Evolutionary conservation across 2,329 filamentous ascomycete species (phyloP).

Genomic region (Aureobasidium sp.): DNA sequence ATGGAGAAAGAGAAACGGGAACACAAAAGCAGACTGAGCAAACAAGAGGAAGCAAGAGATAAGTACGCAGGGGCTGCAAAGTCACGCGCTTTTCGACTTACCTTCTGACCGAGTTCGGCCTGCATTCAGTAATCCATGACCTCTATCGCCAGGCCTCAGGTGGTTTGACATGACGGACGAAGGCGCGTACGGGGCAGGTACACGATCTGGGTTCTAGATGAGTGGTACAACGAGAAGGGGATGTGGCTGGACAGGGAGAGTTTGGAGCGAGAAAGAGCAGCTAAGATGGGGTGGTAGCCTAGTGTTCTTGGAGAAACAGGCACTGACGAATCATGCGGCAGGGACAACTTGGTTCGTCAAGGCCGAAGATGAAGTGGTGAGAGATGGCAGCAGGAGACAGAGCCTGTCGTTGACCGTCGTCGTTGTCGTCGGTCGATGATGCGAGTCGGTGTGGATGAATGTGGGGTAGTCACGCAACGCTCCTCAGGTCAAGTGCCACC

Average conservation of each 20-base stretch:
- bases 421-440: constrained; percentile 13
- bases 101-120: constrained; percentile 18
- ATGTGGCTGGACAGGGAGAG: background rate
- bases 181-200: background rate
- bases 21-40: background rate
- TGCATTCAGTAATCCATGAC: background rate
- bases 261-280: background rate
- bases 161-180: background rate
- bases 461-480: constrained; percentile 1
- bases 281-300: background rate
- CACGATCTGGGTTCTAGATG: background rate
- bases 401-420: background rate
- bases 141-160: background rate
- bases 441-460: constrained; percentile 6
- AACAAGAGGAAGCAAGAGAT: background rate
- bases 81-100: constrained; percentile 13
- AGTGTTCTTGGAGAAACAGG: constrained; percentile 3
- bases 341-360: background rate
- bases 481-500: background rate
- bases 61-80: background rate
- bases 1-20: background rate
- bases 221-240: constrained; percentile 7
- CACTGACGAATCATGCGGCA: constrained; percentile 8
- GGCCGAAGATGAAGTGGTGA: background rate
- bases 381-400: constrained; percentile 3